Evolutionary conservation across 1,284 basidiomycete genomes (phyloP).

Genomic region (Melampsora larici-populina): DNA sequence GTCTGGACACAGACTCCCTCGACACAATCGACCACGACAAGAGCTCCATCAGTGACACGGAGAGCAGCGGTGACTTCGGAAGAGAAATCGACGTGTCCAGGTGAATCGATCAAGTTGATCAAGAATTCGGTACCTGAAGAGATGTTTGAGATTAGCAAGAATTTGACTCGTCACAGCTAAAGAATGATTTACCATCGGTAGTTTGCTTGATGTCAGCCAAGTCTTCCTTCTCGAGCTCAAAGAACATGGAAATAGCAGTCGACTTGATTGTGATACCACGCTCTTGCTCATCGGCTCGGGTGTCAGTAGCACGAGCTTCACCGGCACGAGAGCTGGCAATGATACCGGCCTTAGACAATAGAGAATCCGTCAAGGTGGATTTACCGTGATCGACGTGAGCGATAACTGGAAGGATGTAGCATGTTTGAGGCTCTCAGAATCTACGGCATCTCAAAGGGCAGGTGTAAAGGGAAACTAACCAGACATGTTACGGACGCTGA

Average conservation of each 20-base stretch:
- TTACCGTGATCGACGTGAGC: constrained; percentile 92
- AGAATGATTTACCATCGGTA: constrained; percentile 65
- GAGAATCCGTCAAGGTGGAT: constrained; percentile 97
- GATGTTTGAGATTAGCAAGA: constrained; percentile 45
- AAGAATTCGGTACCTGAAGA: constrained; percentile 84
- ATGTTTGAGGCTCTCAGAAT: not conserved
- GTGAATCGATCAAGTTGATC: constrained; percentile 99
- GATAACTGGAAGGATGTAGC: constrained; percentile 47
- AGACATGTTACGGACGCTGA: constrained; percentile 45
- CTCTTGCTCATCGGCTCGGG: constrained; percentile 97
- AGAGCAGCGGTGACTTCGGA: constrained; percentile 99
- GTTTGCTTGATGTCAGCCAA: constrained; percentile 82
- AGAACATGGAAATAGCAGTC: constrained; percentile 99
- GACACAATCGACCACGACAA: constrained; percentile 96
- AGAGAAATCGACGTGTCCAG: constrained; percentile 99
- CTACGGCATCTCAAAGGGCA: not conserved
- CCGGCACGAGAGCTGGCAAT: constrained; percentile 93
- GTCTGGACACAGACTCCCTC: constrained; percentile 99
- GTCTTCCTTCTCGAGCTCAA: constrained; percentile 89
- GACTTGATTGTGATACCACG: constrained; percentile 99
- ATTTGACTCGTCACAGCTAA: not conserved
- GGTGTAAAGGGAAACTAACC: constrained; percentile 1
- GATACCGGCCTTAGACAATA: constrained; percentile 99
- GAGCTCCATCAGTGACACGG: constrained; percentile 87
- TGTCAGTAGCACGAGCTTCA: constrained; percentile 97